Base-by-base conservation (phyloP, 164 flowering plant species). In the Sedum album region DNA sequence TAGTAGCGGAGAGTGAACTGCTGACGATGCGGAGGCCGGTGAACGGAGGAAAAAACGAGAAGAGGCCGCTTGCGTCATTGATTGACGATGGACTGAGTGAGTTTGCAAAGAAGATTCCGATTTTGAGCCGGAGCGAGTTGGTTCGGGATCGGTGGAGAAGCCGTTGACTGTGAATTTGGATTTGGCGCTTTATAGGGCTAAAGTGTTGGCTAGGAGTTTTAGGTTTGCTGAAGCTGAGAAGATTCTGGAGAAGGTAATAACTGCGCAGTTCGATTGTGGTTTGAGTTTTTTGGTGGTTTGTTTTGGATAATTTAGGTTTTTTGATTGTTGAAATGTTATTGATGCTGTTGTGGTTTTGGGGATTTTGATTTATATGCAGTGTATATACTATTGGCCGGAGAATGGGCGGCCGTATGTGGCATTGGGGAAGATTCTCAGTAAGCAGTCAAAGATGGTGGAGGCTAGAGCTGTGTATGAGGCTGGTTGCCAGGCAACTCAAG, bases 401-500 rank as follows among this genome's bases (percentile, higher is more conserved):
- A 96, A 93, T 76, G 98, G 97, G 39, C 75, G 96, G 63, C 68
- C 85, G 0, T 89, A 89, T 70, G 97, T 93, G 51, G 82, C 88
- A 1, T 41, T 77, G 21, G 84, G 84, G 70, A 78, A 85, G 77
- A 73, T 83, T 42, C 71, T 88, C 53, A 75, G 82, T 60, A 91
- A 85, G 79, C 94, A 93, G 69, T 82, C 87, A 0, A 84, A 74
- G 72, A 66, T 55, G 55, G 72, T 42, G 0, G 93, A 89, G 70
- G 98, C 98, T 38, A 85, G 93, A 78, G 81, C 79, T 28, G 84
- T 87, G 7, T 91, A 91, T 75, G 98, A 88, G 73, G 86, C 74
- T 72, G 97, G 97, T 23, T 91, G 93, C 75, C 97, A 93, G 66
- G 93, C 96, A 31, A 89, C 96, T 2, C 97, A 93, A 75, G 97